Conservation (phyloP, 768 basidiomycete genomes). For the Collybiopsis luxurians region DNA sequence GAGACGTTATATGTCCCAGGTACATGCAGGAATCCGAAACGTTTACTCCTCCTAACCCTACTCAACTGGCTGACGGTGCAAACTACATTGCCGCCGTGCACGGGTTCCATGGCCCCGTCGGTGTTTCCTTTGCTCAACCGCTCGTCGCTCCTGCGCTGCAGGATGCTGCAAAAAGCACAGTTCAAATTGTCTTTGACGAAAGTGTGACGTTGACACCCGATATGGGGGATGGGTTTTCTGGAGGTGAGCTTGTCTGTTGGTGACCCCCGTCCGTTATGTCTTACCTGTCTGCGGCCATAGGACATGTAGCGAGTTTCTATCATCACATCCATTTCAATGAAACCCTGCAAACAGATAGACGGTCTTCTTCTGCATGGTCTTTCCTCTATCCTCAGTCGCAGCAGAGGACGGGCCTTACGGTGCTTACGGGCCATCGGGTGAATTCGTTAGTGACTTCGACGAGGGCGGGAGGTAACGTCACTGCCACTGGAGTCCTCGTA, state of each 20-base stretch:
- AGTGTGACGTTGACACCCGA: constrained; percentile 10
- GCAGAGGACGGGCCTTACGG: constrained; percentile 8
- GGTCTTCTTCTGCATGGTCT: constrained; percentile 16
- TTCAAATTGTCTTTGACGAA: constrained; percentile 7
- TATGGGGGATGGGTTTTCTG: constrained; percentile 16
- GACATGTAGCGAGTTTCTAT: constrained; percentile 15
- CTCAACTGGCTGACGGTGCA: constrained; percentile 12
- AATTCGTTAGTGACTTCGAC: constrained; percentile 3
- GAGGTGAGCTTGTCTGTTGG: constrained; percentile 1
- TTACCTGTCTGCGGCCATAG: not conserved
- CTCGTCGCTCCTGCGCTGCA: constrained; percentile 13
- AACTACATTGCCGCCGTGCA: constrained; percentile 12
- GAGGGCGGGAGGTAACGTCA: constrained; percentile 1
- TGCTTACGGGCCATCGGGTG: constrained; percentile 11
- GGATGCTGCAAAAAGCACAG: constrained; percentile 10
- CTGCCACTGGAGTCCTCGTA: constrained; percentile 10
- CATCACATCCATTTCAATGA: constrained; percentile 16
- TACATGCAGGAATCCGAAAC: constrained; percentile 12
- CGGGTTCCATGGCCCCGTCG: constrained; percentile 14
- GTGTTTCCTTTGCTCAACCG: constrained; percentile 13
- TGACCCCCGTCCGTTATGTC: no score
- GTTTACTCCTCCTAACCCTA: constrained; percentile 9
- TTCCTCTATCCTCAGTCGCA: constrained; percentile 13
- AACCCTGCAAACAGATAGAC: constrained; percentile 12
- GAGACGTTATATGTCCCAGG: not conserved